phyloP scores from a whole-genome alignment of 116 monocot genomes.

The Thalassia testudinum region DNA sequence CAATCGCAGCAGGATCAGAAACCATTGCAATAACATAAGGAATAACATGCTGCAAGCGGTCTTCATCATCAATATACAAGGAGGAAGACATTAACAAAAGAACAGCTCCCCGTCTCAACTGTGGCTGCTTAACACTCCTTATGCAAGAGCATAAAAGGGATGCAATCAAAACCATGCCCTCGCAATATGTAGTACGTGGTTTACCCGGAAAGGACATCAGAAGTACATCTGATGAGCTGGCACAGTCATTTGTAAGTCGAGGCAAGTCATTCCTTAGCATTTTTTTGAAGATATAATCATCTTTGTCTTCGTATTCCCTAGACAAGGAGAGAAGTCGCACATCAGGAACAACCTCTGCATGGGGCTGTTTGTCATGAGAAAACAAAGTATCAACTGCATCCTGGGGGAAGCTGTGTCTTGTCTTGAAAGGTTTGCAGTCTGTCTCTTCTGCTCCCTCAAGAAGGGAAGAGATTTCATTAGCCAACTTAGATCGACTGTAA shows the following conservation, averaged over 20 bases:
- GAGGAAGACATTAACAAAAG: conserved; percentile 59
- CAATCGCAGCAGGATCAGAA: conserved; percentile 85
- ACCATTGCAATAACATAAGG: conserved; percentile 93
- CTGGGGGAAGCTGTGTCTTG: too few species aligned
- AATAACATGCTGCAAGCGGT: conserved; percentile 88
- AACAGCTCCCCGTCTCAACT: conserved; percentile 67
- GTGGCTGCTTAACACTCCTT: conserved; percentile 83
- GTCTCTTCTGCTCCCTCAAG: conserved; percentile 51
- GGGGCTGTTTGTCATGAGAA: too few species aligned
- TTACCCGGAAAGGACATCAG: conserved; percentile 27
- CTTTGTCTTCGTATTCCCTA: conserved; percentile 26
- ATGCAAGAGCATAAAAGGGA: conserved; percentile 85
- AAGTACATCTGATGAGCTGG: conserved; percentile 47
- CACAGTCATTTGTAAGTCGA: conserved; percentile 34
- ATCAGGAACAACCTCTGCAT: conserved; percentile 8
- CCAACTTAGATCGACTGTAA: conserved; percentile 24
- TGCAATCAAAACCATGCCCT: conserved; percentile 91
- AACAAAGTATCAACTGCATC: too few species aligned
- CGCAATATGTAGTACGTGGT: conserved; percentile 28
- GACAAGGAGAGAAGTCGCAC: conserved; percentile 10
- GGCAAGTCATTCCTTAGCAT: conserved; percentile 54
- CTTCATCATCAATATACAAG: conserved; percentile 88
- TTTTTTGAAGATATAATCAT: conserved; percentile 31
- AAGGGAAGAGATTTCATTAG: conserved; percentile 61
- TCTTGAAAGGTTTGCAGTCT: not conserved